Conservation (phyloP, 108 stramenopile species). For the Mayamaea pseudoterrestris region DNA sequence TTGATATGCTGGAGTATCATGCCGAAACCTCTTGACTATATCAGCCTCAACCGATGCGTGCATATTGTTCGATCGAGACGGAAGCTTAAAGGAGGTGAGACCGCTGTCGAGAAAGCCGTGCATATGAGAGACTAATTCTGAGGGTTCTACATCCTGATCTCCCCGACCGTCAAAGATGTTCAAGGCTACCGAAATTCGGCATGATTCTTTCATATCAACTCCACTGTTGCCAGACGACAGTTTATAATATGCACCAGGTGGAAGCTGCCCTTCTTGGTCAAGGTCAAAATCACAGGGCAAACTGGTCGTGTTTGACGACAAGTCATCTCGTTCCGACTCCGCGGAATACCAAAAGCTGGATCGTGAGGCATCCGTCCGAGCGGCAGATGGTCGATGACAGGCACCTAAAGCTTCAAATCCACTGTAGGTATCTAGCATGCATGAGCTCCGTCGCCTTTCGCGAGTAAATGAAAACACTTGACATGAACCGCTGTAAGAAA, state of each 20-base stretch:
- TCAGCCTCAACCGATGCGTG: slow-evolving; percentile 23
- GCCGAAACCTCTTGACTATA: slow-evolving; percentile 22
- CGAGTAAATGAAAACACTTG: too few species aligned
- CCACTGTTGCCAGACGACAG: slow-evolving; percentile 7
- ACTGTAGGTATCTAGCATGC: too few species aligned
- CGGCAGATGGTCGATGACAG: too few species aligned
- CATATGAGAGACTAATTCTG: slow-evolving; percentile 7
- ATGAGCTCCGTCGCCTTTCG: too few species aligned
- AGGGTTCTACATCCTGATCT: slow-evolving; percentile 4
- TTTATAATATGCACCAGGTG: slow-evolving; percentile 18
- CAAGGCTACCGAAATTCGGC: slow-evolving; percentile 15
- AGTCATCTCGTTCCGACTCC: too few species aligned
- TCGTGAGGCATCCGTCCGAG: too few species aligned
- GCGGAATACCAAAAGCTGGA: too few species aligned
- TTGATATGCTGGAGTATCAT: slow-evolving; percentile 36
- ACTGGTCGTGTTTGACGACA: background rate
- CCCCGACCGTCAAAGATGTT: background rate
- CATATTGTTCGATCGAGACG: background rate
- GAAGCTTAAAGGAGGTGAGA: slow-evolving; percentile 38
- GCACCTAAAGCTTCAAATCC: too few species aligned
- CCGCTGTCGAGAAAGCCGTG: slow-evolving; percentile 55
- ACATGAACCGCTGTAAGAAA: too few species aligned
- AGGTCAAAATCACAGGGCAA: slow-evolving; percentile 13
- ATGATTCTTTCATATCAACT: slow-evolving; percentile 22
- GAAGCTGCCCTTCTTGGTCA: slow-evolving; percentile 25